Evolutionary conservation across 2,329 filamentous ascomycete species (phyloP).

Genomic region (Lachnellula cervina): DNA sequence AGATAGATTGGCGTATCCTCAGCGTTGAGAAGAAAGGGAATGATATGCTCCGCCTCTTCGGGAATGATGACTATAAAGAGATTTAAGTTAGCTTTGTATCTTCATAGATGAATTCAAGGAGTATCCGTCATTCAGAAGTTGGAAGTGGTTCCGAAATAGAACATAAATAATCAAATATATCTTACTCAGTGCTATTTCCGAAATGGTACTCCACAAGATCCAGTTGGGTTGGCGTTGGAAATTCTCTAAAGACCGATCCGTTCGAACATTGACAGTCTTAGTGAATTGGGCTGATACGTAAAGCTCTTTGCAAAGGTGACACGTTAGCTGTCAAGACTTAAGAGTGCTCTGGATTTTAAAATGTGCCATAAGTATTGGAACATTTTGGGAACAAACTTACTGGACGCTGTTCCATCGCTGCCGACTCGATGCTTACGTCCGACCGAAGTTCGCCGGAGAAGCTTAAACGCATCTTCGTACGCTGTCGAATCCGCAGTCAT

Average conservation of each 20-base stretch:
- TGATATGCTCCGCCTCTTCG: conserved; percentile 55
- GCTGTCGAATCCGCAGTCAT: conserved; percentile 35
- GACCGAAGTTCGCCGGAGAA: conserved; percentile 36
- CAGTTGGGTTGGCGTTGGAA: conserved; percentile 51
- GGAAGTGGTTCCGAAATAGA: no score
- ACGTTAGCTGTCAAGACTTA: background rate
- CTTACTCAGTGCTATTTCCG: conserved; percentile 37
- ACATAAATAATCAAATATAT: background rate
- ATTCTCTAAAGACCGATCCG: conserved; percentile 36
- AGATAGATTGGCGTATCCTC: conserved; percentile 37
- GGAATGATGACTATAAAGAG: conserved; percentile 49
- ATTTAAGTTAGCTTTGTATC: no score
- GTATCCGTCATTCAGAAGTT: no score
- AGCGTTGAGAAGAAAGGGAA: conserved; percentile 38
- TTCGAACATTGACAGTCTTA: conserved; percentile 37
- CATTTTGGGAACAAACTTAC: background rate
- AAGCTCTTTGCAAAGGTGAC: conserved; percentile 18
- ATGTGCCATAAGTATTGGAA: background rate
- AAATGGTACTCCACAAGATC: conserved; percentile 51
- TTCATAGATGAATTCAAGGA: no score
- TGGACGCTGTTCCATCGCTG: conserved; percentile 19
- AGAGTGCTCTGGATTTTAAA: background rate
- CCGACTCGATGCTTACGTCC: conserved; percentile 33
- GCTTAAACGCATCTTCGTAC: conserved; percentile 39
- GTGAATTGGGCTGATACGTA: conserved; percentile 45